Base-by-base conservation (phyloP, 2,329 filamentous ascomycete genomes). In the Raffaelea deltoideospora region DNA sequence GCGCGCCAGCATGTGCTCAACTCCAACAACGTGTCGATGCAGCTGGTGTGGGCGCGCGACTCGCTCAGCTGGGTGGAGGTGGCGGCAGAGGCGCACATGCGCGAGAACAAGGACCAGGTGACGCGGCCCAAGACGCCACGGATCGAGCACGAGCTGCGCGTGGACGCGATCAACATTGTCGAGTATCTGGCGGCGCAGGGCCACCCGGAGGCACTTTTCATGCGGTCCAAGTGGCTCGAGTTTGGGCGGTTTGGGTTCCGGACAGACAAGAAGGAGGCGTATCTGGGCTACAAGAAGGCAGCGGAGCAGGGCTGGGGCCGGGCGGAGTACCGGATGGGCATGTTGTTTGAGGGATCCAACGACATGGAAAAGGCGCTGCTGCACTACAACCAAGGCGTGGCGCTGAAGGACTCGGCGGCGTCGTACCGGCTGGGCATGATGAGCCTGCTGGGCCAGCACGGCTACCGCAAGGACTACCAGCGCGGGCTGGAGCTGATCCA, bases 331-430 rank as follows among this genome's bases (percentile, higher is more conserved):
- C 76, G 90, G 33, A 93, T 98, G 61, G 90, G 90, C 43, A 98
- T 96, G 88, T 80, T 95, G 39, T 96, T 87, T 54, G 90, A 98
- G 59, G 86, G 82, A 54, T 88, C 86, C 5, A 93, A 93, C 52
- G 88, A 98, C 51, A 79, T 86, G 41, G 70, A 78, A 43, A 95
- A 93, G 55, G 90, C 90, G 6, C 76, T 95, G 51, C 77, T 79
- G 50, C 87, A 96, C 56, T 98, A 96, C 58, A 76, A 85, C 45
- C 71, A 73, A 33, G 90, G 90, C 34, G 76, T 90, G 34, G 71
- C 75, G 34, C 64, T 78, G 47, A 76, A 78, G 19, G 90, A 98
- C 59, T 94, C 90, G 14, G 90, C 90, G 4, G 87, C 86, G 5
- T 79, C 64, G 40, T 73, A 87, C 60, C 77, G 90, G 41, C 64